These are phyloP conservation scores for Ministeria vibrans DNA, from an alignment of 78 protist genomes.

Conservation along the genomic window DNA sequence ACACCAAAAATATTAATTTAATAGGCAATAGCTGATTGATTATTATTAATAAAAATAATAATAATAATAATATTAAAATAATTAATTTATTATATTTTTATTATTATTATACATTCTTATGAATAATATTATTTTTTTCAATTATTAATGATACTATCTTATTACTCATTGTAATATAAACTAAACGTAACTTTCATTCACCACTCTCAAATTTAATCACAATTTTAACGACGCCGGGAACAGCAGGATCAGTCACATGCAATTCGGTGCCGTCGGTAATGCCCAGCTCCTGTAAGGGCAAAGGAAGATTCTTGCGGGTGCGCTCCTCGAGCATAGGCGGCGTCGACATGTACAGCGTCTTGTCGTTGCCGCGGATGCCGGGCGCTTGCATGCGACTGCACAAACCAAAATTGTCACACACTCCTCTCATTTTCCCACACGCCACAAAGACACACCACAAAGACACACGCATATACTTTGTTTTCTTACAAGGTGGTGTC, in stretches of 20 bases:
- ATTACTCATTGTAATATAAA: too few species aligned
- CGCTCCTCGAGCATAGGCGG: conserved; percentile 25
- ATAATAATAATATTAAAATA: too few species aligned
- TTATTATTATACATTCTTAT: too few species aligned
- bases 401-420: background rate
- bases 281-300: conserved; percentile 30
- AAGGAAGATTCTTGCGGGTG: conserved; percentile 54
- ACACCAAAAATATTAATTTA: too few species aligned
- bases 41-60: too few species aligned
- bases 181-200: too few species aligned
- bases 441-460: background rate
- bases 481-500: conserved; percentile 7
- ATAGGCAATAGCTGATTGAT: too few species aligned
- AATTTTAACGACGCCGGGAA: background rate
- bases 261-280: background rate
- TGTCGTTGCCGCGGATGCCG: conserved; percentile 23
- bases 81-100: too few species aligned
- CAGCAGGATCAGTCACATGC: conserved; percentile 1
- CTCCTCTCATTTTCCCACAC: background rate
- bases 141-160: too few species aligned
- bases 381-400: conserved; percentile 38
- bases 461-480: background rate
- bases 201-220: background rate
- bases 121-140: too few species aligned
- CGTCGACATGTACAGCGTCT: conserved; percentile 59